Evolutionary conservation across 441 rosid species (phyloP).

Genomic region (Croton laevigatus): DNA sequence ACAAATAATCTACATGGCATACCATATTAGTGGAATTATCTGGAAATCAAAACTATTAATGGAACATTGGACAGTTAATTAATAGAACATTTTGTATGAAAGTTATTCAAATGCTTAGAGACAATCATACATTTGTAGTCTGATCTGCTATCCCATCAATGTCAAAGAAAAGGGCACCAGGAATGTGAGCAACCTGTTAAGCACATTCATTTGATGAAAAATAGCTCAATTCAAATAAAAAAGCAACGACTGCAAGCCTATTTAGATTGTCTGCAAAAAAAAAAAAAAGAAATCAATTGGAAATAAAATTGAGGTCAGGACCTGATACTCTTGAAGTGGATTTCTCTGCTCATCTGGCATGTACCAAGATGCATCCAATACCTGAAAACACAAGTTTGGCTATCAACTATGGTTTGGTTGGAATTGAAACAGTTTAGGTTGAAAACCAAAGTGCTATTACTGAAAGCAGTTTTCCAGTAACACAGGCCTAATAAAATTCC

Average conservation of each 20-base stretch:
- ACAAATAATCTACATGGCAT: background rate
- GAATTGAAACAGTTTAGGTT: too few species aligned
- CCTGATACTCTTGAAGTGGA: conserved; percentile 94
- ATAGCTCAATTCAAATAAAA: background rate
- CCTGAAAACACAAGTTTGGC: conserved; percentile 35
- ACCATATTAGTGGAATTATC: background rate
- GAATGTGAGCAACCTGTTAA: conserved; percentile 89
- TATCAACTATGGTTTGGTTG: too few species aligned
- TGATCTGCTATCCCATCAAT: conserved; percentile 81
- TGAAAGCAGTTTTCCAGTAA: background rate
- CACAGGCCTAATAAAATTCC: too few species aligned
- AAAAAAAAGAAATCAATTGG: conserved; percentile 6
- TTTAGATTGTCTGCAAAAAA: background rate
- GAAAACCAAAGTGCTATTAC: background rate
- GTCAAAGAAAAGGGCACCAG: conserved; percentile 90
- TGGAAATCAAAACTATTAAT: background rate
- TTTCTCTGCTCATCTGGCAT: conserved; percentile 94
- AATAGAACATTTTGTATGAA: background rate
- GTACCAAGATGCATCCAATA: conserved; percentile 97
- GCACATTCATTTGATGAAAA: background rate
- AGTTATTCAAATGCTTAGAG: background rate
- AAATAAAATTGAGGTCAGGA: conserved; percentile 23
- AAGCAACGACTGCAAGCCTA: too few species aligned
- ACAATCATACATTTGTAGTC: conserved; percentile 53
- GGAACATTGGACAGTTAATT: background rate